phyloP scores from a whole-genome alignment of 352 stramenopile species.

The Phytophthora aleatoria region DNA sequence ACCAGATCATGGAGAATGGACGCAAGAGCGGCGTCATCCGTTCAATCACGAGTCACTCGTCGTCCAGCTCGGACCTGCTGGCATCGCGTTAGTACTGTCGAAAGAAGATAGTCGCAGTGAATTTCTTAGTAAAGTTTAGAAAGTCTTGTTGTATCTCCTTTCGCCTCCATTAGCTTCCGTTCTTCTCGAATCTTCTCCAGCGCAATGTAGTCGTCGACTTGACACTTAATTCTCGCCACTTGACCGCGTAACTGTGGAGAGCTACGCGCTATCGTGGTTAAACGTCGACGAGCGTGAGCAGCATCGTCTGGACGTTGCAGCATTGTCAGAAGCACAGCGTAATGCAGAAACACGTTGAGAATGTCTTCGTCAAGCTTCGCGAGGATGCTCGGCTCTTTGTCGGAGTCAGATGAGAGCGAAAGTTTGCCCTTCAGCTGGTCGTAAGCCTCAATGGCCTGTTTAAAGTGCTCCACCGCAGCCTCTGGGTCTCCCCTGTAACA shows the following conservation, averaged over 20 bases:
- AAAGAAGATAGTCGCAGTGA: too few species aligned
- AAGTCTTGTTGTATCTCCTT: neutral
- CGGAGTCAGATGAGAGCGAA: slow-evolving; percentile 15
- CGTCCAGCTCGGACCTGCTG: slow-evolving; percentile 27
- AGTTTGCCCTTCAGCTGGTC: slow-evolving; percentile 26
- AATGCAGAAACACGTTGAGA: slow-evolving; percentile 31
- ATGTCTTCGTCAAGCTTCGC: slow-evolving; percentile 20
- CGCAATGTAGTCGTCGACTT: slow-evolving; percentile 26
- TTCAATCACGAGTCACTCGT: slow-evolving; percentile 30
- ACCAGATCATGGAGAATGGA: slow-evolving; percentile 38
- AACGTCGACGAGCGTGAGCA: slow-evolving; percentile 14
- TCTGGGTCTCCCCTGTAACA: slow-evolving; percentile 8
- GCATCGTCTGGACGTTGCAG: slow-evolving; percentile 23
- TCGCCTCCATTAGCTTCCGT: slow-evolving; percentile 11
- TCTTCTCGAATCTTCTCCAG: slow-evolving; percentile 24
- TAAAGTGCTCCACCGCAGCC: slow-evolving; percentile 26
- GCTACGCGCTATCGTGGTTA: slow-evolving; percentile 14
- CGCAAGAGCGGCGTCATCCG: slow-evolving; percentile 36
- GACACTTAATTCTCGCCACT: slow-evolving; percentile 23
- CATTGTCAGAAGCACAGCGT: slow-evolving; percentile 16
- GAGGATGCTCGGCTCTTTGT: slow-evolving; percentile 6
- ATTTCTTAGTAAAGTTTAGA: too few species aligned
- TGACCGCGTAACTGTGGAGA: slow-evolving; percentile 15
- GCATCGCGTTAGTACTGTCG: too few species aligned
- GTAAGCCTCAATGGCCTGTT: slow-evolving; percentile 29